Conservation (phyloP, 2,329 filamentous ascomycete genomes). For the Gyromitra esculenta region DNA sequence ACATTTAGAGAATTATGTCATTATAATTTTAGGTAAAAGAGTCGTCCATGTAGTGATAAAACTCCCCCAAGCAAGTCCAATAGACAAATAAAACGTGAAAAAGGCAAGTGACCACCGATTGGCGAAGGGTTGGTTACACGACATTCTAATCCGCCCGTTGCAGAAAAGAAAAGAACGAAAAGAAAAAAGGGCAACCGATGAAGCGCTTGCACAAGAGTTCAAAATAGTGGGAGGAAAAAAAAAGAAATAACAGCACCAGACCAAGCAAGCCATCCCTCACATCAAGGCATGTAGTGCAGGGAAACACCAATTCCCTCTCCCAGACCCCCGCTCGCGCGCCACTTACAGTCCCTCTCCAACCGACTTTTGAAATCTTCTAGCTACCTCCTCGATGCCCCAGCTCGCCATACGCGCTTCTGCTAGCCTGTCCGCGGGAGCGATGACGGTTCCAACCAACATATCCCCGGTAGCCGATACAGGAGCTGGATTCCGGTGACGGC, state of each 20-base stretch:
- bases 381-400: slow-evolving; percentile 58
- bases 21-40: background rate
- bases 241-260: background rate
- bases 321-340: background rate
- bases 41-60: background rate
- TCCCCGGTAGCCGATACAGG: slow-evolving; percentile 39
- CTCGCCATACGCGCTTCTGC: slow-evolving; percentile 57
- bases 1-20: background rate
- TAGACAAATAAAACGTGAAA: background rate
- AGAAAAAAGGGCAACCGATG: background rate
- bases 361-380: slow-evolving; percentile 49
- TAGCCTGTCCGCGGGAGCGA: slow-evolving; percentile 55
- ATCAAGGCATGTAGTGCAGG: background rate
- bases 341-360: slow-evolving; percentile 39
- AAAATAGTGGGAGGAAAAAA: slow-evolving; percentile 1
- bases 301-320: background rate
- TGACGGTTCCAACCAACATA: slow-evolving; percentile 57
- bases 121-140: background rate
- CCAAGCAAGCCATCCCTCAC: background rate
- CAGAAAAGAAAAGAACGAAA: background rate
- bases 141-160: background rate
- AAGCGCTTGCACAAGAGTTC: background rate
- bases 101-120: background rate
- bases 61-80: background rate
- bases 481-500: slow-evolving; percentile 3